Base-by-base conservation (phyloP, 495 filamentous ascomycete genomes). In the Aspergillus egyptiacus region DNA sequence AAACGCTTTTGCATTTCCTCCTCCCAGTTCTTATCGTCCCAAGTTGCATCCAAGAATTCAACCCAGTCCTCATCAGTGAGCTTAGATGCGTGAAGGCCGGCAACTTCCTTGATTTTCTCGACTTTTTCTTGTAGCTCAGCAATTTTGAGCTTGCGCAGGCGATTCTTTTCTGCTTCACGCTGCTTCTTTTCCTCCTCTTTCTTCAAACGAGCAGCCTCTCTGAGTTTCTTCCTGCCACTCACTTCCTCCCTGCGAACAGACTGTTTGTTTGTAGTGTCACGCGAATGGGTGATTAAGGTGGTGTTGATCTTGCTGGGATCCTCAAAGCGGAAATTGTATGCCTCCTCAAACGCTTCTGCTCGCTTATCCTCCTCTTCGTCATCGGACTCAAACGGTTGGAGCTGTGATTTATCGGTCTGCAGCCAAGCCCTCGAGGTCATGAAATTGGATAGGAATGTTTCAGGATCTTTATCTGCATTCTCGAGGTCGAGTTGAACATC, bases 251-350 rank as follows among this genome's bases (percentile, higher is more conserved):
- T 76, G 37, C 93, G 80, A 28, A 94, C 91, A 2, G 89, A 89
- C 35, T 85, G 82, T 35, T 80, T 80, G 33, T 83, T 83, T 32
- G 84, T 84, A 22, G 85, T 74, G 61, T 94, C 89, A 79, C 93
- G 82, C 46, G 90, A 82, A 65, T 95, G 91, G 8, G 91, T 88
- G 51, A 83, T 80, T 2, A 96, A 63, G 42, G 84, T 80, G 59
- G 95, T 87, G 55, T 96, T 95, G 51, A 85, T 78, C 53, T 82
- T 85, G 56, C 74, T 76, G 1, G 93, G 89, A 57, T 98, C 86
- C 59, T 98, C 93, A 58, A 98, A 98, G 19, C 93, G 86, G 66
- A 96, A 72, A 66, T 98, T 98, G 71, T 94, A 98, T n/a, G 89
- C 91, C 45, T 84, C 77, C 63, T 98, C 93, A 55, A 89, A 90